A percentile compares a stretch with the other conserved stretches of the same genome.
phyloP scores from a whole-genome alignment of 1,284 basidiomycete species.

The Hortiboletus rubellus region DNA sequence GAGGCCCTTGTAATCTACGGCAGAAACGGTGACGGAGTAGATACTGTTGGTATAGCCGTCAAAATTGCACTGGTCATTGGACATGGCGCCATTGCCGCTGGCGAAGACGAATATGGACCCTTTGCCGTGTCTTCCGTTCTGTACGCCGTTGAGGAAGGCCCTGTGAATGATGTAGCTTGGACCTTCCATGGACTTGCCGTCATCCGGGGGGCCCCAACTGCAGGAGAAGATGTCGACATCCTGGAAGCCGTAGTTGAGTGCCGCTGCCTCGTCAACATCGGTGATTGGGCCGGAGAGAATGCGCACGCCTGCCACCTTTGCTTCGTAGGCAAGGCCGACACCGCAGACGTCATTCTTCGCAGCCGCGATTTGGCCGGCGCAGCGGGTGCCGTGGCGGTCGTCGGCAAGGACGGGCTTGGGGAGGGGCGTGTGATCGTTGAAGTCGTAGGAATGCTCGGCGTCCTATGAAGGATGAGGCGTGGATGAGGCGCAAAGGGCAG shows the following conservation, averaged over 20 bases:
- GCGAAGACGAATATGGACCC: constrained; percentile 98
- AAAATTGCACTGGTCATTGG: constrained; percentile 98
- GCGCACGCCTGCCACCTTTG: constrained; percentile 91
- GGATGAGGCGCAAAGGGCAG: background rate
- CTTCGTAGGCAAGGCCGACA: constrained; percentile 90
- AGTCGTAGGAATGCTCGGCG: constrained; percentile 91
- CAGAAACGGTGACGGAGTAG: constrained; percentile 94
- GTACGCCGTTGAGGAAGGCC: constrained; percentile 92
- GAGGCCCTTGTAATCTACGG: constrained; percentile 88
- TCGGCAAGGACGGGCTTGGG: constrained; percentile 89
- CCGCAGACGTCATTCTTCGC: constrained; percentile 96
- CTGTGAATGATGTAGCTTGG: constrained; percentile 92
- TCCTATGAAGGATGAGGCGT: constrained; percentile 51
- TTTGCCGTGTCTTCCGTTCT: constrained; percentile 87
- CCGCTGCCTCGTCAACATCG: constrained; percentile 96
- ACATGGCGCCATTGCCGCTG: constrained; percentile 92
- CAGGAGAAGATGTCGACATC: constrained; percentile 92
- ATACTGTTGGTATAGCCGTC: constrained; percentile 99
- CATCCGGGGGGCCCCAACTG: constrained; percentile 98
- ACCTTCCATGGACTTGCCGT: constrained; percentile 94
- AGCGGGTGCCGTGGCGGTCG: constrained; percentile 97
- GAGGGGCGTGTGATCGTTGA: constrained; percentile 89
- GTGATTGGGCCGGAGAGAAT: constrained; percentile 97
- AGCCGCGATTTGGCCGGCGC: constrained; percentile 98
- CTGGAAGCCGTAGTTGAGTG: constrained; percentile 93